Percentiles rank a stretch among this genome's conserved stretches.
These are phyloP conservation scores for Cavenderia fasciculata DNA, from an alignment of 78 protist species.

Conservation along the genomic window DNA sequence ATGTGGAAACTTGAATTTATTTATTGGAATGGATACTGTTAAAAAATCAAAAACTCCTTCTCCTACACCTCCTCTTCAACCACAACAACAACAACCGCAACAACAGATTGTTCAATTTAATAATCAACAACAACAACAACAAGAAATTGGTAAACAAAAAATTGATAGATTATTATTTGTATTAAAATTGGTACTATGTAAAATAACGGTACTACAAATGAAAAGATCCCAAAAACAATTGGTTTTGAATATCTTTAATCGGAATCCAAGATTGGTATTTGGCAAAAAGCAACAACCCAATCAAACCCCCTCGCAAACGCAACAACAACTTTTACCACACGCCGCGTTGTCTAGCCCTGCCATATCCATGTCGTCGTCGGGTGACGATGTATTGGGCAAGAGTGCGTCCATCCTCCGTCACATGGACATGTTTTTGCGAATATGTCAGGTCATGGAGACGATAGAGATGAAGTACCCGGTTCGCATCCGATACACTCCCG, in stretches of 20 bases:
- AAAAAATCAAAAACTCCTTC: background rate
- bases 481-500: conserved; percentile 23
- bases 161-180: conserved; percentile 47
- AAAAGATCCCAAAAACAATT: conserved; percentile 68
- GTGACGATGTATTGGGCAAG: conserved; percentile 17
- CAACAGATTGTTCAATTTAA: no score
- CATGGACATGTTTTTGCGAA: conserved; percentile 50
- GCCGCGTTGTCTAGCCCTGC: no score
- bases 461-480: conserved; percentile 34
- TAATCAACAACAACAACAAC: background rate
- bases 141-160: background rate
- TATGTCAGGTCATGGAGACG: conserved; percentile 14
- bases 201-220: conserved; percentile 33
- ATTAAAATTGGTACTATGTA: conserved; percentile 20
- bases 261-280: conserved; percentile 46
- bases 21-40: conserved; percentile 54
- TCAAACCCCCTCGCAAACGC: no score
- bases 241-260: conserved; percentile 3
- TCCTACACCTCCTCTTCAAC: background rate
- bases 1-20: conserved; percentile 58
- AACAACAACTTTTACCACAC: no score
- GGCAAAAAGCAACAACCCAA: background rate
- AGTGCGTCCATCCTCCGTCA: conserved; percentile 40
- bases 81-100: background rate
- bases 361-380: no score